Evolutionary conservation across 352 stramenopile genomes (phyloP).

Genomic region (Phytopythium litorale): DNA sequence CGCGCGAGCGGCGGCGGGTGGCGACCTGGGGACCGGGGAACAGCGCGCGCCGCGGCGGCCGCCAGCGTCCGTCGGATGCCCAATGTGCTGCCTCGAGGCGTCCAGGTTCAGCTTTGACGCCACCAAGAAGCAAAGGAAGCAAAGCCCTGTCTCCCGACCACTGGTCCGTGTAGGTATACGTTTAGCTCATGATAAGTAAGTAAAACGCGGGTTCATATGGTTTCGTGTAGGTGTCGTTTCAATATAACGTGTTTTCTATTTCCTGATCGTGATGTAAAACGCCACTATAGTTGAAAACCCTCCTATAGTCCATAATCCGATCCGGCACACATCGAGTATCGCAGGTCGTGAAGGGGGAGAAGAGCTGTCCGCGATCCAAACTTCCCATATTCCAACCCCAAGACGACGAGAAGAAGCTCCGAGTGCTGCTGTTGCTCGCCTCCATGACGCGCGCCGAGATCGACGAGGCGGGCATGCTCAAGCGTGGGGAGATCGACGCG

Average conservation of each 20-base stretch:
- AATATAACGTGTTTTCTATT: neutral
- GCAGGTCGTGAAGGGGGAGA: neutral
- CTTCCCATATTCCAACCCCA: neutral
- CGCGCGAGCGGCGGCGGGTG: neutral
- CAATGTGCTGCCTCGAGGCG: neutral
- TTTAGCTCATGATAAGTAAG: neutral
- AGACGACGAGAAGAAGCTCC: neutral
- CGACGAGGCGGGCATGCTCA: conserved; percentile 69
- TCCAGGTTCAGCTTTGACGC: neutral
- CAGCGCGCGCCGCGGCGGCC: neutral
- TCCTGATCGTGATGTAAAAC: neutral
- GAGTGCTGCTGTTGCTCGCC: too few species aligned
- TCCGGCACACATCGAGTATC: neutral
- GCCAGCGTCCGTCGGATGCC: neutral
- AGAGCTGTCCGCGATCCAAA: neutral
- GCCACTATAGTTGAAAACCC: neutral
- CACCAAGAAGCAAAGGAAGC: neutral
- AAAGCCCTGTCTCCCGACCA: neutral
- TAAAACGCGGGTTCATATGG: neutral
- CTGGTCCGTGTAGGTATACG: neutral
- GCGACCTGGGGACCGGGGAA: neutral
- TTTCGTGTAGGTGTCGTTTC: neutral
- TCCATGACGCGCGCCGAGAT: conserved; percentile 44
- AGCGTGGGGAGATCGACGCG: conserved; percentile 91
- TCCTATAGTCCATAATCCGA: neutral